A percentile compares a stretch with the other conserved stretches of the same genome.
phyloP scores from a whole-genome alignment of 169 alveolate species.

The Theileria equi region DNA sequence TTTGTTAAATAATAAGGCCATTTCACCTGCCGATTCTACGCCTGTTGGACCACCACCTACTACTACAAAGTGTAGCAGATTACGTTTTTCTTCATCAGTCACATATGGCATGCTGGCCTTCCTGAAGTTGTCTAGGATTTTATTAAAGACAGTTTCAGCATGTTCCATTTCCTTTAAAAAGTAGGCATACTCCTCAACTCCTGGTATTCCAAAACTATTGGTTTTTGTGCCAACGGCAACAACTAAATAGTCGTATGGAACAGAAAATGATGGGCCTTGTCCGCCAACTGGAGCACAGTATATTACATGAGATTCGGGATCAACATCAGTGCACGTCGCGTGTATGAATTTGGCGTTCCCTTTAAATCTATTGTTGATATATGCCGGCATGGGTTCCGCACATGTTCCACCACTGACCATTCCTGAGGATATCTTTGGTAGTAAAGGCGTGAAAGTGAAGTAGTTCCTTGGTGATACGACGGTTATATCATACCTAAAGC shows the following conservation, averaged over 20 bases:
- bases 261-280: slow-evolving; percentile 19
- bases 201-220: slow-evolving; percentile 69
- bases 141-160: slow-evolving; percentile 60
- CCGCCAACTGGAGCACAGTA: slow-evolving; percentile 54
- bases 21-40: slow-evolving; percentile 73
- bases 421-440: slow-evolving; percentile 70
- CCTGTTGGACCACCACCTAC: slow-evolving; percentile 83
- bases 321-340: slow-evolving; percentile 52
- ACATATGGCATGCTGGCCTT: slow-evolving; percentile 43
- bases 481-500: slow-evolving; percentile 63
- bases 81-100: slow-evolving; percentile 37
- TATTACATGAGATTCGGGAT: slow-evolving; percentile 19
- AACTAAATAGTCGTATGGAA: slow-evolving; percentile 65
- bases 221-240: slow-evolving; percentile 75
- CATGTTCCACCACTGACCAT: slow-evolving; percentile 53
- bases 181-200: slow-evolving; percentile 72
- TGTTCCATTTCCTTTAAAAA: slow-evolving; percentile 71
- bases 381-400: slow-evolving; percentile 59
- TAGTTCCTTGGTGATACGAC: slow-evolving; percentile 74
- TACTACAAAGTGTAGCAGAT: slow-evolving; percentile 61
- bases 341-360: slow-evolving; percentile 36
- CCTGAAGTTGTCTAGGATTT: slow-evolving; percentile 54
- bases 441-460: slow-evolving; percentile 76
- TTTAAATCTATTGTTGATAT: slow-evolving; percentile 25
- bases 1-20: slow-evolving; percentile 61